Evolutionary conservation across 805 yeast species (phyloP).

Genomic region (Tetrapisispora arboricola): DNA sequence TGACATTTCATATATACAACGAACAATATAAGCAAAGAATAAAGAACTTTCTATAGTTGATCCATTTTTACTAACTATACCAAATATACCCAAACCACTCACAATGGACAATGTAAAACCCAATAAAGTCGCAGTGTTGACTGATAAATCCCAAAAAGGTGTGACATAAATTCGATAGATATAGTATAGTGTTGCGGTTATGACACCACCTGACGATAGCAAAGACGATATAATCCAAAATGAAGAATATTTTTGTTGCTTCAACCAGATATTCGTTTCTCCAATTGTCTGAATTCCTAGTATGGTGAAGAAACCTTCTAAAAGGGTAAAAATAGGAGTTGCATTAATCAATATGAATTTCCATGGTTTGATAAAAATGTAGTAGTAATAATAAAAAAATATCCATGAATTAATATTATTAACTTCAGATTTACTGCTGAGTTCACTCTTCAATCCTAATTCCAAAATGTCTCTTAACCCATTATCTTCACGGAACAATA

Average conservation of each 20-base stretch:
- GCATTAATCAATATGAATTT: constrained; percentile 58
- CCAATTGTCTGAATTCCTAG: constrained; percentile 90
- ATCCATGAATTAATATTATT: constrained; percentile 7
- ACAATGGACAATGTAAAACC: constrained; percentile 79
- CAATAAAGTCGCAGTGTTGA: constrained; percentile 67
- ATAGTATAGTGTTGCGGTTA: constrained; percentile 69
- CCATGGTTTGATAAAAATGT: constrained; percentile 55
- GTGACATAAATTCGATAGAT: constrained; percentile 74
- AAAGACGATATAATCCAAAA: constrained; percentile 70
- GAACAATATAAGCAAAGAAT: constrained; percentile 81
- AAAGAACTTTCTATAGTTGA: constrained; percentile 85
- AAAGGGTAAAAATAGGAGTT: constrained; percentile 78
- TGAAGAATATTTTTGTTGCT: constrained; percentile 44
- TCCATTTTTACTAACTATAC: constrained; percentile 74
- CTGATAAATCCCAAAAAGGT: constrained; percentile 60
- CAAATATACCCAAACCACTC: constrained; percentile 64
- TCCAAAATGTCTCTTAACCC: neutral
- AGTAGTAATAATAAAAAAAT: constrained; percentile 25
- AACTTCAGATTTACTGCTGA: neutral
- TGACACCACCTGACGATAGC: constrained; percentile 59
- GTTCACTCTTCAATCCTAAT: neutral
- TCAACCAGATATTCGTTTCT: constrained; percentile 64
- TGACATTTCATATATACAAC: constrained; percentile 85
- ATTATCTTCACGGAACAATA: neutral
- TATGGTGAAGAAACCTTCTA: constrained; percentile 90